These are phyloP conservation scores for Gloeophyllum trabeum DNA, from an alignment of 768 basidiomycete species.

Conservation along the genomic window DNA sequence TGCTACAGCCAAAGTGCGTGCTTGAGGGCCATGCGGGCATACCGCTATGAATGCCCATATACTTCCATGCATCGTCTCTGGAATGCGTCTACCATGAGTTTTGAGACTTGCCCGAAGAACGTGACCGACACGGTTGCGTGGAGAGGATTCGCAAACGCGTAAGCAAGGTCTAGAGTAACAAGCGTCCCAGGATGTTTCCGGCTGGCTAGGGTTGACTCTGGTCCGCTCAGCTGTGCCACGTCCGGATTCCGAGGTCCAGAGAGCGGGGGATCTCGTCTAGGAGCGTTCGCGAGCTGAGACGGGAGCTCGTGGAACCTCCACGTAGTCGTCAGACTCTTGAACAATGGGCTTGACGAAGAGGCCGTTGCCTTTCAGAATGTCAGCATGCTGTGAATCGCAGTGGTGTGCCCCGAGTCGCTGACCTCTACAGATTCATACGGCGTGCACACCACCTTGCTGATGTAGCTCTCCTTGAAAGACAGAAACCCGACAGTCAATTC, in stretches of 20 bases:
- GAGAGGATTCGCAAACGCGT: constrained; percentile 79
- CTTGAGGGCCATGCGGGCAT: too few species aligned
- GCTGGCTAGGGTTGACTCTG: too few species aligned
- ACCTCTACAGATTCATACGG: constrained; percentile 79
- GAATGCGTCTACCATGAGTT: constrained; percentile 87
- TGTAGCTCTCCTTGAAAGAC: constrained; percentile 77
- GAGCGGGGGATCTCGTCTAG: neutral
- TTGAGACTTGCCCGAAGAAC: constrained; percentile 82
- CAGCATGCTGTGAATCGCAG: constrained; percentile 2
- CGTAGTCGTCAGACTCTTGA: constrained; percentile 56
- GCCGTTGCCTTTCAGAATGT: constrained; percentile 54
- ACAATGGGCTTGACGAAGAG: constrained; percentile 60
- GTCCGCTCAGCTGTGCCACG: neutral
- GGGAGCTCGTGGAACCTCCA: constrained; percentile 51
- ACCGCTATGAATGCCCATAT: constrained; percentile 39
- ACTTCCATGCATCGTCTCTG: constrained; percentile 71
- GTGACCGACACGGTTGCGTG: constrained; percentile 74
- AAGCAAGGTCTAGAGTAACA: constrained; percentile 76
- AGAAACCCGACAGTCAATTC: constrained; percentile 87
- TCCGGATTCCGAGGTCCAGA: neutral
- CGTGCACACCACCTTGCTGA: constrained; percentile 71
- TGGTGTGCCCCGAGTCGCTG: constrained; percentile 14
- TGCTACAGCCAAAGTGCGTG: too few species aligned
- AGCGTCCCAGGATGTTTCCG: too few species aligned
- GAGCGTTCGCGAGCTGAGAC: neutral